Evolutionary conservation across 352 stramenopile genomes (phyloP), one percentile per base, ranked within the genome.

Genomic region (Globisporangium acanthophoron): DNA sequence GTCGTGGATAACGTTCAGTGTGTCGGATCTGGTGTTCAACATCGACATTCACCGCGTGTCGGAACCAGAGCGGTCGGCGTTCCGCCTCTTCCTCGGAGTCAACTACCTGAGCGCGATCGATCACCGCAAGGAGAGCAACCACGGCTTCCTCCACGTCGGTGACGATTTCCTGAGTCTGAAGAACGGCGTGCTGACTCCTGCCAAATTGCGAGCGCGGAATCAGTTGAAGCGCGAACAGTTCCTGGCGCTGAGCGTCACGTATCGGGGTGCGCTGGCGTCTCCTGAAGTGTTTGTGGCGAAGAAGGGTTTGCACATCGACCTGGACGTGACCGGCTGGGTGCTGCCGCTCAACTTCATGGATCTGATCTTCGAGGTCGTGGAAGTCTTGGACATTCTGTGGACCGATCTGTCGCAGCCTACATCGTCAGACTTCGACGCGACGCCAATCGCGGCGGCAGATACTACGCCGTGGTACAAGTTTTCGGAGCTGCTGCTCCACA

Each of bases 111-210:
- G 74, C 11, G 71, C 78, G 31, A 50, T 82, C 15, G 85, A 94
- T 33, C 80, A 92, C 61, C 80, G 85, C 0, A 79, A 88, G 59
- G 77, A 70, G 18, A 85, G 74, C 12, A 87, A 86, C 48, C 84
- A 91, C 31, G 84, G 75, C 5, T 58, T 96, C 6, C 65, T 96
- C 12, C 85, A 96, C 57, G 61, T 96, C 20, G 87, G 87, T 0
- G 81, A 96, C 56, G 84, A 88, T 20, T 96, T 96, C 64, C 65
- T 96, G 33, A 84, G 62, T 18, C 66, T 92, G 43, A 89, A 92
- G 44, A 88, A 91, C 52, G 85, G 85, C 1, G 53, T 85, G 9
- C 64, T 96, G 40, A 85, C 72, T 0, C 78, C 84, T 18, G 71
- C 81, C 12, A 86, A 85, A 46, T 78, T 95, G 48, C 73, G 71